Base-by-base conservation (phyloP, 495 filamentous ascomycete genomes). In the Talaromyces nanjingensis region DNA sequence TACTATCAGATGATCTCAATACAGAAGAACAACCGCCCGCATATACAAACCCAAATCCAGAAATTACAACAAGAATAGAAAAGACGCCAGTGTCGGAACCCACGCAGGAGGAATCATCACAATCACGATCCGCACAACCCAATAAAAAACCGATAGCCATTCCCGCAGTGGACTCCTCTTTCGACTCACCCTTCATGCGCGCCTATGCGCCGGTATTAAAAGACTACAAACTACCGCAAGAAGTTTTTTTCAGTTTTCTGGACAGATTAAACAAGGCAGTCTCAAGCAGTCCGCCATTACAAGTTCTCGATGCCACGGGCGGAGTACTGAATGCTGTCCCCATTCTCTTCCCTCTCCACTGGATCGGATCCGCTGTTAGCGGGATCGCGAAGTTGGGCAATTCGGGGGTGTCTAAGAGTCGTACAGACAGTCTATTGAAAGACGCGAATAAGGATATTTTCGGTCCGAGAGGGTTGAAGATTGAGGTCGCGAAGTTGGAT, bases 241-340 rank as follows among this genome's bases (percentile, higher is more conserved):
- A 70, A 24, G 60, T 65, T 4, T 76, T 73, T 57, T 65, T 72
- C 31, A 34, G 20, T 12, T 72, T 74, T 63, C 59, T 75, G 25
- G 71, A 76, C 39, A 54, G 68, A 8, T 68, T 76, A 31, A 77
- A 76, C 58, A 67, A 72, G 27, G 66, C 66, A 8, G 65, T 71
- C 18, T 52, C 65, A n/a, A 68, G 57, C 53, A 73, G 64, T 52
- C 74, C 75, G 7, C 74, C 74, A 8, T 67, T 75, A 20, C 70
- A 77, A 61, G 69, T 74, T 14, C 71, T 77, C 22, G 69, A 76
- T 22, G 67, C 65, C 14, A 74, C 73, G 11, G 73, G 74, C 3
- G 72, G 72, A 0, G 64, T 76, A 2, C 49, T 77, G 2, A 63
- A 64, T 11, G 69, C 70, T 9, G 71, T 77, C 7, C 74, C 74